Evolutionary conservation across 2,329 filamentous ascomycete species (phyloP), one percentile per base, ranked within the genome.

Genomic region (Diaporthe ampelina): DNA sequence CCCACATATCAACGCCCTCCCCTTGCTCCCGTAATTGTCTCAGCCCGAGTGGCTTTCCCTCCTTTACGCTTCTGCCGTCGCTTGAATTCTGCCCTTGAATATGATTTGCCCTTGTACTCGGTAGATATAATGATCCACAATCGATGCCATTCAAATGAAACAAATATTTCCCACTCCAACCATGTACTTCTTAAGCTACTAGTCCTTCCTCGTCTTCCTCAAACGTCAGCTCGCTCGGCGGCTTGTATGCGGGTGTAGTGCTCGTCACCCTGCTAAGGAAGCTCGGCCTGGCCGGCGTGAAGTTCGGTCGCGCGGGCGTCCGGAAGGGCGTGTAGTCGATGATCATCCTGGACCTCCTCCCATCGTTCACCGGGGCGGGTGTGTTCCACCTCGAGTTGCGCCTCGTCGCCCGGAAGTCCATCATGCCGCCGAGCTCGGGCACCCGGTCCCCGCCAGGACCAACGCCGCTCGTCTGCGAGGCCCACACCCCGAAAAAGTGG

Each of bases 401-500:
- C 72, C 75, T 48, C 58, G 75, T 69, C 45, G 73, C 52, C 43
- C 75, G 56, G 67, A 76, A 76, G 65, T 76, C 75, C 73, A 75
- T 59, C 70, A 63, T 54, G 24, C 57, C 70, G 45, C 57, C 70
- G 11, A 72, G 57, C 52, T 76, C 75, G 9, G 75, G 67, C 45
- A 75, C 70, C 37, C 75, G 70, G 59, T 78, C 77, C 1, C 76
- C 78, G 1, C 76, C 75, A 3, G 78, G 77, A 19, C 50, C 54
- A 19, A 72, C 57, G 48, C 70, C 70, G 32, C 57, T 52, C 24
- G 72, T 74, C n/a, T 69, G 70, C 45, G 77, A 72, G 35, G 77
- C 78, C 80, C 80, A 81, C n/a, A 77, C 76, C 37, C 74, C 73
- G 21, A 81, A 56, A 13, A 79, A 59, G 24, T 76, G 74, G 26